phyloP scores from a whole-genome alignment of 305 asterid species.

The Fraxinus nigra region DNA sequence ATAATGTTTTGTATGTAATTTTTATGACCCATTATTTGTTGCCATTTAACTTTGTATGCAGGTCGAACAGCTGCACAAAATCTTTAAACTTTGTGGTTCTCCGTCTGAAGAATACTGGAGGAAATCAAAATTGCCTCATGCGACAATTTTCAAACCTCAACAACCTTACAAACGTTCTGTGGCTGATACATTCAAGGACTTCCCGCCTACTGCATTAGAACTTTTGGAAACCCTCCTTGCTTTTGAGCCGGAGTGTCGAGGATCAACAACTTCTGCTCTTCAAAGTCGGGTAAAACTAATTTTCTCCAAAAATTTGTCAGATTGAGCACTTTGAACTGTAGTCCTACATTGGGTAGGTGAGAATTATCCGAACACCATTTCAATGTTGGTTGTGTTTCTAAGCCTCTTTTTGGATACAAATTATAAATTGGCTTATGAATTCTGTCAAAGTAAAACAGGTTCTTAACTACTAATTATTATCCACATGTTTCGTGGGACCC shows the following conservation, averaged over 20 bases:
- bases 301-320: slow-evolving; percentile 16
- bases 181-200: slow-evolving; percentile 67
- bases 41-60: slow-evolving; percentile 28
- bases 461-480: not conserved
- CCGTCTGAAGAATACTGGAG: slow-evolving; percentile 82
- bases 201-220: slow-evolving; percentile 56
- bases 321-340: not conserved
- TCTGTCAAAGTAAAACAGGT: not conserved
- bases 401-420: not conserved
- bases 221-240: slow-evolving; percentile 74
- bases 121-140: slow-evolving; percentile 66
- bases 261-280: slow-evolving; percentile 66
- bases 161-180: slow-evolving; percentile 63
- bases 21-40: not conserved
- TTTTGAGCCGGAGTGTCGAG: slow-evolving; percentile 70
- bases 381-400: not conserved
- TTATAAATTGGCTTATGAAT: not conserved
- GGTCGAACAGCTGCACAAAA: slow-evolving; percentile 89
- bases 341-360: not conserved
- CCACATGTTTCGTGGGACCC: not conserved
- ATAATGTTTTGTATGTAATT: not conserved
- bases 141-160: slow-evolving; percentile 83
- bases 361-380: not conserved
- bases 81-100: slow-evolving; percentile 79
- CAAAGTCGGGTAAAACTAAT: slow-evolving; percentile 56